Base-by-base conservation (phyloP, 2,329 filamentous ascomycete genomes). In the Dissoconium aciculare region DNA sequence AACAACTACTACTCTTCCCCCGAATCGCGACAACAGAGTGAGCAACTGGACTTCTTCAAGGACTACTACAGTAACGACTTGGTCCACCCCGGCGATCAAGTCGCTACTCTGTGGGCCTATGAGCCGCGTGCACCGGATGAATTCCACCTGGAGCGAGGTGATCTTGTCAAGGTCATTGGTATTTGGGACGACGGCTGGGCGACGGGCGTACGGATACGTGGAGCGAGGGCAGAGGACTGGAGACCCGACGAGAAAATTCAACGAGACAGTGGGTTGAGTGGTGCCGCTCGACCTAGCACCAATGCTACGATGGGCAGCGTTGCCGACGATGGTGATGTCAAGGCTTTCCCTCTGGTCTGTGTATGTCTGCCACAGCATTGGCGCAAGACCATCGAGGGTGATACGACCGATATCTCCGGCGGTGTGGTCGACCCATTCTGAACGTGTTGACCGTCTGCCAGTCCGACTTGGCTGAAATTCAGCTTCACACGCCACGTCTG, bases 101-200 rank as follows among this genome's bases (percentile, higher is more conserved):
- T 98, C 25, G 72, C 89, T 10, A 82, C 84, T 2, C 68, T 98
- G 10, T 98, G 89, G 89, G 87, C 89, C 2, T 98, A 98, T 55
- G 83, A 93, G 46, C 87, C 89, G 17, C 79, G 89, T 17, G 89
- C 89, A 4, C 73, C 75, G 16, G 89, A 98, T 49, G 89, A 98
- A 52, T 95, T 95, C 50, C 67, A 82, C 23, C 65, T 98, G 21
- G 89, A 95, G 48, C 74, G 89, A 35, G 89, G 89, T 32, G 89
- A 98, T 52, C 94, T 98, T 85, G 69, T 98, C 49, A 95, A 94
- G 60, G 77, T 98, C 10, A 78, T 95, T 17, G 89, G 89, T 39
- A 98, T 98, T 43, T 98, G 89, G 89, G 89, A 98, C 49, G 89
- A 98, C 53, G 89, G 89, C 27, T 98, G 89, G 89, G 89, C 89